These are phyloP conservation scores for Chondrus crispus DNA, from an alignment of 23 red algal genomes.

Conservation along the genomic window DNA sequence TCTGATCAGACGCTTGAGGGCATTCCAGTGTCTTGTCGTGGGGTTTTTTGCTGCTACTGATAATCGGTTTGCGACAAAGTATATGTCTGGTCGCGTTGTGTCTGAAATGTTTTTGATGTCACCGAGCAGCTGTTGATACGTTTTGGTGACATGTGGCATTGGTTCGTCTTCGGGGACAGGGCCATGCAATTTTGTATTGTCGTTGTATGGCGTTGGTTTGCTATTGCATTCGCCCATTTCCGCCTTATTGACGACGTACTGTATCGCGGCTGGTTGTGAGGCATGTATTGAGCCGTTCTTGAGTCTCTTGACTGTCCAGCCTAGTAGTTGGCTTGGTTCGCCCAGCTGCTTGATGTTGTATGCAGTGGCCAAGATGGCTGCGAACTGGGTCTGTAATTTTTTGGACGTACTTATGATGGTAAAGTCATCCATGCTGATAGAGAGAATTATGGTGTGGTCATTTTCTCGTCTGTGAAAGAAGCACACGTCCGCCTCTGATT, in stretches of 20 bases:
- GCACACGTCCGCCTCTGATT: not conserved
- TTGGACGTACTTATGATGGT: not conserved
- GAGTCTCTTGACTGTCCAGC: not conserved
- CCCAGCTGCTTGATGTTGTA: not conserved
- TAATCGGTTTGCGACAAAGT: not conserved
- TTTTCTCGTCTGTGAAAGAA: not conserved
- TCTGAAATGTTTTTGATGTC: not conserved
- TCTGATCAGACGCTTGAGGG: not conserved
- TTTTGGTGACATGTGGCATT: too few species aligned
- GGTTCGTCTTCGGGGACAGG: too few species aligned
- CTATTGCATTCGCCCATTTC: too few species aligned
- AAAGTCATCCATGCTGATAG: not conserved
- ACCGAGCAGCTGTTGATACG: not conserved
- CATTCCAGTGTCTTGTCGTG: not conserved
- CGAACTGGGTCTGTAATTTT: not conserved
- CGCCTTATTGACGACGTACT: too few species aligned
- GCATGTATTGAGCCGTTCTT: not conserved
- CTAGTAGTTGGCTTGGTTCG: not conserved
- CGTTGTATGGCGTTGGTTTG: too few species aligned
- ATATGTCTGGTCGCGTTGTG: not conserved
- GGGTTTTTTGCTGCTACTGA: not conserved
- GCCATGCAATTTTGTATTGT: too few species aligned
- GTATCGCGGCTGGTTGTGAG: not conserved
- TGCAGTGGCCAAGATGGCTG: not conserved
- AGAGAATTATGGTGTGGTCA: not conserved